Evolutionary conservation across 495 filamentous ascomycete species (phyloP), one percentile per base, ranked within the genome.

Genomic region (Xylaria scruposa): DNA sequence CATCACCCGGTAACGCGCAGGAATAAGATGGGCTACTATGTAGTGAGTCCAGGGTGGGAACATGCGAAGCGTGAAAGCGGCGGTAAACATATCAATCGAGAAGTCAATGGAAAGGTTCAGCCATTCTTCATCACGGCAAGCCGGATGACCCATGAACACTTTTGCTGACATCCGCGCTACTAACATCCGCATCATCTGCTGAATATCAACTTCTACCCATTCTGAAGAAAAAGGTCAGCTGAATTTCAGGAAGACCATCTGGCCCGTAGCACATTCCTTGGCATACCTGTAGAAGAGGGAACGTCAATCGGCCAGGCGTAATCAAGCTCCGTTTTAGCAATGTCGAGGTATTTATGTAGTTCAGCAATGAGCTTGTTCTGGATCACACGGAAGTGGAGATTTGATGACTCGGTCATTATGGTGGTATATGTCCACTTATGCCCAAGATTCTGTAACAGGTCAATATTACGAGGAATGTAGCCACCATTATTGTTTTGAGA

Each of bases 101-200:
- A 83, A 88, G 46, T 81, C 80, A 53, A 86, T 80, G 0, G 84
- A 80, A 13, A 84, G 74, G n/a, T 81, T 72, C 17, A 85, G 74
- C 86, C 86, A 88, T 13, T 85, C 77, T 38, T 78, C 66, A 65
- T 88, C 74, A 1, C 83, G 81, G 66, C 81, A 82, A 65, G 83
- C 64, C 4, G 76, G 71, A 47, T 74, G 65, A 21, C 85, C 86
- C 21, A 87, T 63, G 56, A 87, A 86, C 4, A 81, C 74, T 8
- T 82, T 74, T 4, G 82, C 79, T 0, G 86, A 83, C 33, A 86
- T 26, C 2, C 82, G 82, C 15, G 84, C 83, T 4, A 88, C 77
- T 1, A 85, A 42, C 65, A 70, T 75, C 1, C 54, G 68, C 29
- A 70, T 31, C 2, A 56, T 36, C 29, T 64, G 17, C 19, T 70